Percentiles rank a stretch among this genome's conserved stretches.
Conservation (phyloP, 331 rosid species). For the Malus hybrid region DNA sequence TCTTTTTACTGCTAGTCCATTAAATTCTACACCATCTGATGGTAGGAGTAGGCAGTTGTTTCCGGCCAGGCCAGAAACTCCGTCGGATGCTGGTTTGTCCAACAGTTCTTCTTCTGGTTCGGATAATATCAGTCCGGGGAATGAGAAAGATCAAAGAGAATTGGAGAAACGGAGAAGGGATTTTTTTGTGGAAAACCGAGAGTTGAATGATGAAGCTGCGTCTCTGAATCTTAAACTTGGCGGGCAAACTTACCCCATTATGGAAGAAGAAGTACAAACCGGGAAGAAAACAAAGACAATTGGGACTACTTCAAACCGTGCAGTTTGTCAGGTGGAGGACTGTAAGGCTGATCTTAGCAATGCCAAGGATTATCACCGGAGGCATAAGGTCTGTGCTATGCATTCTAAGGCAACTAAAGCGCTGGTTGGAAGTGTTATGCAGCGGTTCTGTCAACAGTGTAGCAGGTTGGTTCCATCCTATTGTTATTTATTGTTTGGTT, state of each 20-base stretch:
- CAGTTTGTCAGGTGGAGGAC: constrained; percentile 80
- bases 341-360: constrained; percentile 66
- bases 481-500: neutral
- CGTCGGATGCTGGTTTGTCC: constrained; percentile 33
- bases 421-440: constrained; percentile 66
- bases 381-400: constrained; percentile 85
- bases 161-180: constrained; percentile 70
- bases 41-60: constrained; percentile 40
- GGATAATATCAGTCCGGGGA: constrained; percentile 31
- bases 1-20: constrained; percentile 58
- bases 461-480: constrained; percentile 52
- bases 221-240: constrained; percentile 63
- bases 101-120: constrained; percentile 38
- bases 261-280: constrained; percentile 56
- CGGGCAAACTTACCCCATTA: constrained; percentile 43
- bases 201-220: constrained; percentile 38
- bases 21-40: constrained; percentile 51
- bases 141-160: constrained; percentile 51
- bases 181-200: constrained; percentile 33
- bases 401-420: constrained; percentile 76
- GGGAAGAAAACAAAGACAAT: constrained; percentile 63
- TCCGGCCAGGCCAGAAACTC: constrained; percentile 42
- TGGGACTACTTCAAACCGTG: constrained; percentile 43
- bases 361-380: constrained; percentile 76
- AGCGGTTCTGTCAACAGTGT: constrained; percentile 95